These are phyloP conservation scores for Cubamyces sp. DNA, from an alignment of 768 basidiomycete genomes.

Conservation along the genomic window DNA sequence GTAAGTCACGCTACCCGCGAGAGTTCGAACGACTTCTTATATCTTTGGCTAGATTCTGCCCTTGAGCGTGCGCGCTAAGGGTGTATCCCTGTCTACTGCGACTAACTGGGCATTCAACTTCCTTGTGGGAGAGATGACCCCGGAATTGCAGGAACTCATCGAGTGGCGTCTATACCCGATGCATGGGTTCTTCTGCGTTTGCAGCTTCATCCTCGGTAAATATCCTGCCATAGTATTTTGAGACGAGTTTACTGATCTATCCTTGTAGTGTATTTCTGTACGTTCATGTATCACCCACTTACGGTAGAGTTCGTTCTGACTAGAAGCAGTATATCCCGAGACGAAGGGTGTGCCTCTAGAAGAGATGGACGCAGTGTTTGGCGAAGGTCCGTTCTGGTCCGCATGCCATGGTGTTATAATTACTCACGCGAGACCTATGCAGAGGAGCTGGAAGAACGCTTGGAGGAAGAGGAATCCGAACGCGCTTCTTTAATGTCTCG, in stretches of 20 bases:
- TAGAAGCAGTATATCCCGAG: constrained; percentile 73
- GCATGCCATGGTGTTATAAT: not conserved
- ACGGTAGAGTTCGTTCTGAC: no score
- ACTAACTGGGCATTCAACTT: constrained; percentile 89
- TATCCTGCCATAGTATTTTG: not conserved
- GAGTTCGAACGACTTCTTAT: constrained; percentile 10
- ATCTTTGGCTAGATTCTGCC: constrained; percentile 74
- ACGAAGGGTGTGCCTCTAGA: constrained; percentile 87
- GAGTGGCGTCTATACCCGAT: constrained; percentile 93
- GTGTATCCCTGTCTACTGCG: constrained; percentile 93
- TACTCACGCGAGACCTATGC: not conserved
- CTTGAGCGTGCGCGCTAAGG: constrained; percentile 86
- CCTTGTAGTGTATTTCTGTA: constrained; percentile 74
- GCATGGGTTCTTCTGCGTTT: constrained; percentile 91
- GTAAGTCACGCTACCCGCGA: constrained; percentile 40
- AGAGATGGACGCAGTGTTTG: constrained; percentile 90
- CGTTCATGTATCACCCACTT: constrained; percentile 33
- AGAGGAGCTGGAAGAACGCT: constrained; percentile 57
- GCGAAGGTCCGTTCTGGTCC: constrained; percentile 62
- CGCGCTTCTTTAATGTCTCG: constrained; percentile 59
- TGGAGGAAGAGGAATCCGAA: constrained; percentile 67
- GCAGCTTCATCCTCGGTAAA: constrained; percentile 80
- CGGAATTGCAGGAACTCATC: constrained; percentile 84
- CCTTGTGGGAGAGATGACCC: constrained; percentile 86
- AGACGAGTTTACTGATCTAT: constrained; percentile 9